A percentile compares a stretch with the other conserved stretches of the same genome.
These are phyloP conservation scores for Santalum album DNA, from an alignment of 164 flowering plant species.

Conservation along the genomic window DNA sequence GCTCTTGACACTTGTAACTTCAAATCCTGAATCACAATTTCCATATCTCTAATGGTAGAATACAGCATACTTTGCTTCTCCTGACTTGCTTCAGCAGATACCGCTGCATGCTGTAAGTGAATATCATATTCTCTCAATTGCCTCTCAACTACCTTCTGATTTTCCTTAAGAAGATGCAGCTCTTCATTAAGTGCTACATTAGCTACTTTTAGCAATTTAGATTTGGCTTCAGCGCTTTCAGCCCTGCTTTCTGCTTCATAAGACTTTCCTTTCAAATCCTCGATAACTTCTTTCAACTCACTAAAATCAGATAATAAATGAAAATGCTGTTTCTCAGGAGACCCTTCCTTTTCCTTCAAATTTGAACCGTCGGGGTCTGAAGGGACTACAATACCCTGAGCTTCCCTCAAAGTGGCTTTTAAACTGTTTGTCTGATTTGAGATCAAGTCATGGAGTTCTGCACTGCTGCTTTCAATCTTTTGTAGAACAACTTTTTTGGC, in stretches of 20 bases:
- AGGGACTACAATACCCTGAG: too few relatives aligned
- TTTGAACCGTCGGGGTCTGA: too few relatives aligned
- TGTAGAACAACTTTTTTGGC: conserved; percentile 22
- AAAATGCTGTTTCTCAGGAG: too few relatives aligned
- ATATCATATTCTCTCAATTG: conserved; percentile 37
- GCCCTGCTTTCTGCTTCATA: too few relatives aligned
- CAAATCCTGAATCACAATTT: conserved; percentile 42
- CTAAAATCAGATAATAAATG: too few relatives aligned
- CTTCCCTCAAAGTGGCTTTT: too few relatives aligned
- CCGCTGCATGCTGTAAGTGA: conserved; percentile 40
- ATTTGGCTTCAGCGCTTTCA: too few relatives aligned
- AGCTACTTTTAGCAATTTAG: too few relatives aligned
- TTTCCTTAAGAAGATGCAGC: conserved; percentile 40
- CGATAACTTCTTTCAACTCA: too few relatives aligned
- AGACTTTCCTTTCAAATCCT: too few relatives aligned
- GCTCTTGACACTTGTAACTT: conserved; percentile 43
- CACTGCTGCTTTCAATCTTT: conserved; percentile 20
- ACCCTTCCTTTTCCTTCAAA: too few relatives aligned
- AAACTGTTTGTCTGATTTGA: conserved; percentile 13
- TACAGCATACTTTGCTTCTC: conserved; percentile 52
- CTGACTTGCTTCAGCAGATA: conserved; percentile 54
- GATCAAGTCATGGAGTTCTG: conserved; percentile 16
- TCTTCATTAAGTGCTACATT: too few relatives aligned
- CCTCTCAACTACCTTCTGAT: conserved; percentile 43
- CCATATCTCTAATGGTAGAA: conserved; percentile 53